Base-by-base conservation (phyloP, 371 early-diverging fungal species). In the Rhizopus delemar region DNA sequence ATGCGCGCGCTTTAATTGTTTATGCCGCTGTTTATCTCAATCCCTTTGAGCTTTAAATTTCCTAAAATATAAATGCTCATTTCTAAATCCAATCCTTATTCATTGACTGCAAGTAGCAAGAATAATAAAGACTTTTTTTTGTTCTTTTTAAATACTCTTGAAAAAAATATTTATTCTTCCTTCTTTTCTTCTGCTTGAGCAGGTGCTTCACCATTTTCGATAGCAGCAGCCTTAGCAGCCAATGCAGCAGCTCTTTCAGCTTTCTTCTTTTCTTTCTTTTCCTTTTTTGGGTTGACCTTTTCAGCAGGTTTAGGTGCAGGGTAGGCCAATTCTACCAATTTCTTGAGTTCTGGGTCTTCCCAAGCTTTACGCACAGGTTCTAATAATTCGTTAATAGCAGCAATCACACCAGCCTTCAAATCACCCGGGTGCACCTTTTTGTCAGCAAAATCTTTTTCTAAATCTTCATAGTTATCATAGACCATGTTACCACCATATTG, bases 351-450 rank as follows among this genome's bases (percentile, higher is more conserved):
- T 38, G 85, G 82, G 46, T 77, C 66, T 32, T 80, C 83, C 61
- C 91, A 93, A 41, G 79, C 80, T 65, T 89, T 78, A 52, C 99
- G 86, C 57, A 99, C 88, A 51, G 99, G 99, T 8, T 86, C 93
- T 57, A 99, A 83, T 35, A 99, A 75, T 5, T 61, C 79, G 66
- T 98, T 94, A 57, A 99, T 81, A 6, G 92, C 89, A 13, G 88
- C 85, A 29, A 92, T 87, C 3, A 93, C 92, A 59, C 90, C 90
- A 56, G 80, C 83, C 86, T 99, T 99, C 59, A 99, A 84, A 72
- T 99, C 99, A n/a, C 91, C 91, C 16, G 99, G 99, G 74, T 99
- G 97, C 39, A 99, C 78, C 60, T 87, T 78, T 79, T 92, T 91
- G 2, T 89, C 90, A 49, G 71, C 80, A 74, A 98, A 99, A 55